Base-by-base conservation (phyloP, 2,329 filamentous ascomycete genomes). In the Xylaria sp. region DNA sequence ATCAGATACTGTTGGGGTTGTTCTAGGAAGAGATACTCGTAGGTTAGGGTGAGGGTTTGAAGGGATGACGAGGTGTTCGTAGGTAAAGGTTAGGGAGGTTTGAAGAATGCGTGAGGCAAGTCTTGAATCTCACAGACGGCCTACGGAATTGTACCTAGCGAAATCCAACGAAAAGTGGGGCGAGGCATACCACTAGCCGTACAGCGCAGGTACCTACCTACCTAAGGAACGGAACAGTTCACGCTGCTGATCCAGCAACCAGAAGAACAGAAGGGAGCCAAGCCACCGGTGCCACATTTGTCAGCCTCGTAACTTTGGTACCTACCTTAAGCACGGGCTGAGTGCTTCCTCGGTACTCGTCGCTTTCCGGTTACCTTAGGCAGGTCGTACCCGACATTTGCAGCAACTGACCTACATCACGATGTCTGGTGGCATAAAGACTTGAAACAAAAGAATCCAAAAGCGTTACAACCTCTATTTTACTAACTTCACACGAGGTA, bases 21-120 rank as follows among this genome's bases (percentile, higher is more conserved):
- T 49, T 30, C 18, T 16, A 23, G 44, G 18, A 35, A 18, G 35
- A 47, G 30, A 49, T 49, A 57, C 39, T 39, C 55, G 53, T 37
- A 37, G 37, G 52, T 58, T 16, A 39, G 30, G 37, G 11, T 42
- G 44, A 42, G 16, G 46, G 42, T 53, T 55, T 50, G 48, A 51
- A 57, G 47, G 51, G 59, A 61, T 61, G 57, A 52, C 59, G 30
- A 58, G 57, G 58, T 58, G 55, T 30, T 30, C 23, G 23, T 52
- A 42, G 55, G 52, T 19, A 54, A 57, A 62, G 54, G 19, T 55
- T 62, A 59, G 57, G 63, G 30, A 51, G 58, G 55, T 54, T 61
- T 59, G 57, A 60, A 63, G 63, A 65, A 65, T 63, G 58, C 63
- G 63, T 55, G 62, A 39, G 62, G 58, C 55, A 58, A 44, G 57